A percentile compares a stretch with the other conserved stretches of the same genome.
These are phyloP conservation scores for Ustilago sp. DNA, from an alignment of 1,284 basidiomycete genomes.

Conservation along the genomic window DNA sequence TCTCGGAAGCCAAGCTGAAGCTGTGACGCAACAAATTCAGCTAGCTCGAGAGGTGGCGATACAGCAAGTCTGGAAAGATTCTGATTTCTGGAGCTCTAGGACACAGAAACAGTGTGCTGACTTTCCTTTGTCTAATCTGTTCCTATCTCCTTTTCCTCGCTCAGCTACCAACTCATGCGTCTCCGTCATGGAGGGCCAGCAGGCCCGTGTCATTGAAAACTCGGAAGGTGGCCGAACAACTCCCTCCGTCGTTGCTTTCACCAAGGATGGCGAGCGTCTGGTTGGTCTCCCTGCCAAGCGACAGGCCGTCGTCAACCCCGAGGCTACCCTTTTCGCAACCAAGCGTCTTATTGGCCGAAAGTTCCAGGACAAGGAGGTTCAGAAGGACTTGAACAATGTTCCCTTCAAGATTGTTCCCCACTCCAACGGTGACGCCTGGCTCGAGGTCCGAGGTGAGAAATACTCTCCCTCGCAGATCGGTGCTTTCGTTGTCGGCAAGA, in stretches of 20 bases:
- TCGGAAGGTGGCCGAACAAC: slow-evolving; percentile 97
- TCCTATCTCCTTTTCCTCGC: neutral
- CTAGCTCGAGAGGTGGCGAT: neutral
- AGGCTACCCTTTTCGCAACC: slow-evolving; percentile 76
- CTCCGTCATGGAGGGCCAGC: slow-evolving; percentile 81
- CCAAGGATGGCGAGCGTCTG: slow-evolving; percentile 79
- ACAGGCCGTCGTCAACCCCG: slow-evolving; percentile 95
- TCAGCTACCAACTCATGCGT: slow-evolving; percentile 69
- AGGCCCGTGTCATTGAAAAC: slow-evolving; percentile 97
- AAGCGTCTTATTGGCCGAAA: slow-evolving; percentile 96
- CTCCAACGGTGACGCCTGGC: slow-evolving; percentile 76
- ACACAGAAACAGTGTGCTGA: slow-evolving; percentile 6
- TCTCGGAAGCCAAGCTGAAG: neutral
- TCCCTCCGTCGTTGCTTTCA: slow-evolving; percentile 97
- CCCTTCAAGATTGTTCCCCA: slow-evolving; percentile 81
- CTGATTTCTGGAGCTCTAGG: neutral
- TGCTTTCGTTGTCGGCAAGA: slow-evolving; percentile 88
- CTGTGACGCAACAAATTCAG: neutral
- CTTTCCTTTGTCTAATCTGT: slow-evolving; percentile 2
- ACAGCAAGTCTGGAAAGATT: neutral
- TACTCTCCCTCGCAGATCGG: slow-evolving; percentile 77
- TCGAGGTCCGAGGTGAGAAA: slow-evolving; percentile 78
- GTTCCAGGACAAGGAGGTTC: slow-evolving; percentile 91
- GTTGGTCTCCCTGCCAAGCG: slow-evolving; percentile 97
- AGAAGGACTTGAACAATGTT: slow-evolving; percentile 81